phyloP scores from a whole-genome alignment of 192 early-diverging fungal species.

The Entomortierella parvispora region DNA sequence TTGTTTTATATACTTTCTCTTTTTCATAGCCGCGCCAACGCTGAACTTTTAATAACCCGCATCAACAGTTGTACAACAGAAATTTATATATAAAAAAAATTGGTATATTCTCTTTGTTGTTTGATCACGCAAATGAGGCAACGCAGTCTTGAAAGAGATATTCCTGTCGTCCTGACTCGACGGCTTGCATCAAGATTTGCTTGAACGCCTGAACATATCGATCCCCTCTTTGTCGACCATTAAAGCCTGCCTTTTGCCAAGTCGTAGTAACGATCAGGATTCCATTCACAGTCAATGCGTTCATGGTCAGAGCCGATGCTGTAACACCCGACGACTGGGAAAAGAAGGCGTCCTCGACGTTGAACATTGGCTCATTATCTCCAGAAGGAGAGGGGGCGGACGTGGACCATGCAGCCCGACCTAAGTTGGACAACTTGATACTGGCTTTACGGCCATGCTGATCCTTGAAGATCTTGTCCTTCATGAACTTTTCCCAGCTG shows the following conservation, averaged over 20 bases:
- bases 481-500: conserved; percentile 38
- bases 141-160: conserved; percentile 7
- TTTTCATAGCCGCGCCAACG: too few relatives aligned
- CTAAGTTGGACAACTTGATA: conserved; percentile 41
- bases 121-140: too few relatives aligned
- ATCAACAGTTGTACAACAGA: too few relatives aligned
- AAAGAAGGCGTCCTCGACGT: conserved; percentile 18
- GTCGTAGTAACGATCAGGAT: conserved; percentile 19
- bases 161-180: conserved; percentile 7
- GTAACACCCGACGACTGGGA: conserved; percentile 48
- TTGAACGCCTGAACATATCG: conserved; percentile 23
- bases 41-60: too few relatives aligned
- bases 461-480: conserved; percentile 28
- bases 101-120: too few relatives aligned
- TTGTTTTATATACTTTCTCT: too few relatives aligned
- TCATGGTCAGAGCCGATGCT: conserved; percentile 47
- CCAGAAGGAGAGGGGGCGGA: neutral
- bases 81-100: too few relatives aligned
- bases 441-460: conserved; percentile 47
- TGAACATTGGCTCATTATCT: neutral
- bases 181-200: conserved; percentile 26
- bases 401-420: conserved; percentile 13
- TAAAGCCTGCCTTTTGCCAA: conserved; percentile 42
- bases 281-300: conserved; percentile 20
- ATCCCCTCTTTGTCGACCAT: conserved; percentile 20